Evolutionary conservation across 192 early-diverging fungal species (phyloP).

Genomic region (Gorgonomyces haynaldii): DNA sequence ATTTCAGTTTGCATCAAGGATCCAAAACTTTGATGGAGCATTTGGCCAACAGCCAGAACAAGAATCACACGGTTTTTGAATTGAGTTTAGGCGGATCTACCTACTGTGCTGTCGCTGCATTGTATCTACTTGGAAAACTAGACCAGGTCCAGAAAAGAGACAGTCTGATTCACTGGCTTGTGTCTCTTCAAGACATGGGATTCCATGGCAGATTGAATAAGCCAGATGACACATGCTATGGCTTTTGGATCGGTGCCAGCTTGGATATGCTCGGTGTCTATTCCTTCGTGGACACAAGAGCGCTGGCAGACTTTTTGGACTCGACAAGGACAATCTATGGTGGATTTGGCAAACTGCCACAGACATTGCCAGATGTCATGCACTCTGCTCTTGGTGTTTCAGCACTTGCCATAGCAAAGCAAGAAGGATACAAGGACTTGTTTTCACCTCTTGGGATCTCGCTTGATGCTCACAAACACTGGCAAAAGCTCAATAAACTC

Average conservation of each 20-base stretch:
- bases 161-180: slow-evolving; percentile 59
- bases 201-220: slow-evolving; percentile 90
- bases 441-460: too few species aligned
- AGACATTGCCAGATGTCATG: slow-evolving; percentile 53
- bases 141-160: slow-evolving; percentile 26
- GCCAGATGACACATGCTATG: slow-evolving; percentile 85
- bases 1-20: slow-evolving; percentile 44
- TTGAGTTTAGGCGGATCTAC: slow-evolving; percentile 56
- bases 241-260: slow-evolving; percentile 90
- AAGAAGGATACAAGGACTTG: too few species aligned
- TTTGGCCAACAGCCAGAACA: slow-evolving; percentile 63
- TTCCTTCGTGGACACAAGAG: slow-evolving; percentile 43
- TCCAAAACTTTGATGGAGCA: slow-evolving; percentile 59
- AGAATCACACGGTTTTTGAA: slow-evolving; percentile 67
- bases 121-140: slow-evolving; percentile 54
- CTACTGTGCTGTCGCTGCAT: slow-evolving; percentile 78
- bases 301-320: slow-evolving; percentile 46
- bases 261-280: slow-evolving; percentile 53
- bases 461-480: too few species aligned
- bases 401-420: background rate
- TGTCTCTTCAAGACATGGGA: slow-evolving; percentile 66
- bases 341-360: slow-evolving; percentile 56
- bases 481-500: too few species aligned
- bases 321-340: slow-evolving; percentile 43
- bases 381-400: slow-evolving; percentile 31